A percentile compares a stretch with the other conserved stretches of the same genome.
These are phyloP conservation scores for Bryum argenteum DNA, from an alignment of 225 moss, liverwort and hornwort genomes.

Conservation along the genomic window DNA sequence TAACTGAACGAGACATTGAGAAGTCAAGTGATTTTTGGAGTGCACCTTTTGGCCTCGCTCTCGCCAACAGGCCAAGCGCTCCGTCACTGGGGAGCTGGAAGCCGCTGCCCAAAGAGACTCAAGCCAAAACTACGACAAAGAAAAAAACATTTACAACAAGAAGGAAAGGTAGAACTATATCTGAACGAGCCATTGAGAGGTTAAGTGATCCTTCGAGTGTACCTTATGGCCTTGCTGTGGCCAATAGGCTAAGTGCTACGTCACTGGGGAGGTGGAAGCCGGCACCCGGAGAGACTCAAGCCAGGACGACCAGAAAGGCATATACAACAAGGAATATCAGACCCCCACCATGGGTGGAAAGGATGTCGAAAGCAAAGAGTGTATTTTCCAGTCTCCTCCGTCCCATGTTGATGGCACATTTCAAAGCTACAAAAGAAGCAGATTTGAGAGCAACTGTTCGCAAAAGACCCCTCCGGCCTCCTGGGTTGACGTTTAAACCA, in stretches of 20 bases:
- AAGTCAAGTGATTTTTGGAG: conserved; percentile 6
- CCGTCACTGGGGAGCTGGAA: conserved; percentile 37
- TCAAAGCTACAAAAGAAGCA: conserved; percentile 21
- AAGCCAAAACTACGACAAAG: conserved; percentile 13
- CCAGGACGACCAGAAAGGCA: conserved; percentile 10
- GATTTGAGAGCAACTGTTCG: conserved; percentile 21
- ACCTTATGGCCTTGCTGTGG: neutral
- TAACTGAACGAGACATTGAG: neutral
- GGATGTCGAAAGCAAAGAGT: conserved; percentile 45
- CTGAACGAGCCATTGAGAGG: too few relatives aligned
- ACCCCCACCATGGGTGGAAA: conserved; percentile 53
- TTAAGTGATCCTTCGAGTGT: conserved; percentile 9
- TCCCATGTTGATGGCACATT: conserved; percentile 19
- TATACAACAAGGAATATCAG: conserved; percentile 23
- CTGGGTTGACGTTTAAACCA: conserved; percentile 28
- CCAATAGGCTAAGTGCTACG: conserved; percentile 1
- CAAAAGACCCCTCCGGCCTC: conserved; percentile 28
- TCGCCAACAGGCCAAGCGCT: neutral
- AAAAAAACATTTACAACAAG: conserved; percentile 7
- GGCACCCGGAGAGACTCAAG: conserved; percentile 1
- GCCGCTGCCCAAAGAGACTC: neutral
- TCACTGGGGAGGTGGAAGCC: conserved; percentile 35
- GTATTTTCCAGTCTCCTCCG: conserved; percentile 28
- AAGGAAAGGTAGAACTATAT: neutral
- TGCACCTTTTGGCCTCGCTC: neutral